Evolutionary conservation across 192 early-diverging fungal genomes (phyloP).

Genomic region (Coemansia umbellata): DNA sequence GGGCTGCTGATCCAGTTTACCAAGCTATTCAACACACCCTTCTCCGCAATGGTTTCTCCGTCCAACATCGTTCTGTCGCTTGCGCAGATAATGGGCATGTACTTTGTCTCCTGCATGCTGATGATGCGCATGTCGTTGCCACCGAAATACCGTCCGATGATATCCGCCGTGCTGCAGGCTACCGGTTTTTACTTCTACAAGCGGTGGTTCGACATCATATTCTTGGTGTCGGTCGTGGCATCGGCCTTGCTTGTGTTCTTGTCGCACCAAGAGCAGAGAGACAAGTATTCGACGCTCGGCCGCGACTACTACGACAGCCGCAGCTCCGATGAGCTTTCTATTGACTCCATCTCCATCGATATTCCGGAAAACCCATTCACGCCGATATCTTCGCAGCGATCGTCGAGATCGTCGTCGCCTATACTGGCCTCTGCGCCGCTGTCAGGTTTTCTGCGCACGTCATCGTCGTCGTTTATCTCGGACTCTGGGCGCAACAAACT

Average conservation of each 20-base stretch:
- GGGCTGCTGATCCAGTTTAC: constrained; percentile 80
- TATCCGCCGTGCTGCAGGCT: constrained; percentile 71
- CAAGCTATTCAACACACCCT: constrained; percentile 67
- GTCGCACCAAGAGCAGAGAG: constrained; percentile 58
- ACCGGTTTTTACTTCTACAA: constrained; percentile 90
- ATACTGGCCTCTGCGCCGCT: constrained; percentile 12
- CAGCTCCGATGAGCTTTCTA: constrained; percentile 29
- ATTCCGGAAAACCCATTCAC: constrained; percentile 34
- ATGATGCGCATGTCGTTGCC: constrained; percentile 91
- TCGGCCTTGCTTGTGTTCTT: constrained; percentile 70
- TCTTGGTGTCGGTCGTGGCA: constrained; percentile 73
- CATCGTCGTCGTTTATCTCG: constrained; percentile 1
- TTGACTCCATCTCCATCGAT: constrained; percentile 39
- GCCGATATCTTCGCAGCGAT: constrained; percentile 27
- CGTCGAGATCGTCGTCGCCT: constrained; percentile 33
- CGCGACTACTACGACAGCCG: constrained; percentile 39
- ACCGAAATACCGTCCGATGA: constrained; percentile 74
- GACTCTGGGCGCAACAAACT: constrained; percentile 26
- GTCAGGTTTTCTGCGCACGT: constrained; percentile 6
- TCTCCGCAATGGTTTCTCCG: constrained; percentile 67
- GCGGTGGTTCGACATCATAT: constrained; percentile 92
- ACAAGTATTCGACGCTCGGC: constrained; percentile 51
- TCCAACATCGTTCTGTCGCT: constrained; percentile 75
- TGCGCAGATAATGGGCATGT: constrained; percentile 89
- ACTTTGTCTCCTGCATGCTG: constrained; percentile 85